Base-by-base conservation (phyloP, 768 basidiomycete species). In the Naematelia aurantialba region DNA sequence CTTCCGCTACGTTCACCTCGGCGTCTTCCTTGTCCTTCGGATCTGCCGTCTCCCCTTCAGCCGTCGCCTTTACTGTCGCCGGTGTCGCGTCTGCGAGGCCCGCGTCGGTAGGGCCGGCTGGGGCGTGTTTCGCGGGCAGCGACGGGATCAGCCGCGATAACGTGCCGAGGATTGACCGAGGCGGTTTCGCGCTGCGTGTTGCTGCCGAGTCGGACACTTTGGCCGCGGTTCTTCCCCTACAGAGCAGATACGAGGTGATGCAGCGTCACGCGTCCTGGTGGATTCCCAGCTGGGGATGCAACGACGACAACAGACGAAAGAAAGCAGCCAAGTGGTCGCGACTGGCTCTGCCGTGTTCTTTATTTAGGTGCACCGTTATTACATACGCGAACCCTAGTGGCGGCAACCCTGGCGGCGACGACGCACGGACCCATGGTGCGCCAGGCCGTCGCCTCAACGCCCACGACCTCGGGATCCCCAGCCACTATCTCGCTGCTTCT, bases 381-480 rank as follows among this genome's bases (percentile, higher is more conserved):
- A n/a, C n/a, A n/a, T n/a, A n/a, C n/a, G n/a, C n/a, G n/a, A n/a
- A n/a, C n/a, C n/a, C n/a, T n/a, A n/a, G n/a, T n/a, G n/a, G n/a
- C n/a, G n/a, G n/a, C n/a, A n/a, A n/a, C n/a, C n/a, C n/a, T n/a
- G n/a, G n/a, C n/a, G n/a, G n/a, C 17, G 34, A 39, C 17, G 17
- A 39, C 34, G 34, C 34, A 39, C 34, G 34, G 34, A 39, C 34
- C n/a, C n/a, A n/a, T n/a, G n/a, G n/a, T n/a, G n/a, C n/a, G n/a
- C n/a, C n/a, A n/a, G n/a, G 19, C 21, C 8, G 21, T 5, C 24
- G 19, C 5, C 29, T 52, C 29, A 30, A 21, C 44, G 45, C 13
- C 54, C 45, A 8, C 54, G 4, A 22, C 54, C 54, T 21, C 54
- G 12, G 12, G 54, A 55, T 22, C 30, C 54, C 54, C 54, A 55